A percentile compares a stretch with the other conserved stretches of the same genome.
Conservation (phyloP, 1,139 yeast species). For the Tardiomyces blankii region DNA sequence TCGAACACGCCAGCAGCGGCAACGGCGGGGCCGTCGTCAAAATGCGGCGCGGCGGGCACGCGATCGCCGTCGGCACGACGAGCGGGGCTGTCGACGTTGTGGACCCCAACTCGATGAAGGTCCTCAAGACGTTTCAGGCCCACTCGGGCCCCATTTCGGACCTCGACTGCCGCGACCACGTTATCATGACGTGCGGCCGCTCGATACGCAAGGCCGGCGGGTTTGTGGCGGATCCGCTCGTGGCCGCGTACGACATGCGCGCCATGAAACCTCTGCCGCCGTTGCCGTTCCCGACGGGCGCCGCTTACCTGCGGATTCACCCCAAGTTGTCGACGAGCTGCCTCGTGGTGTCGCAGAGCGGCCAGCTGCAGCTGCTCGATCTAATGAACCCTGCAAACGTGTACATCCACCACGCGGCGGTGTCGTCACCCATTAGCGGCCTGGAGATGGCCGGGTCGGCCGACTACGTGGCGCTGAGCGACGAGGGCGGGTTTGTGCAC, state of each 20-base stretch:
- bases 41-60: slow-evolving; percentile 11
- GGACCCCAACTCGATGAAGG: slow-evolving; percentile 17
- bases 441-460: slow-evolving; percentile 72
- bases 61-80: slow-evolving; percentile 52
- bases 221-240: slow-evolving; percentile 63
- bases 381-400: slow-evolving; percentile 64
- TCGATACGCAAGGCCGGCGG: slow-evolving; percentile 43
- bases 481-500: slow-evolving; percentile 52
- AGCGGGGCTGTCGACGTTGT: slow-evolving; percentile 56
- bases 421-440: slow-evolving; percentile 37
- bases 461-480: slow-evolving; percentile 62
- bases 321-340: slow-evolving; percentile 79
- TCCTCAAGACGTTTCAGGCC: slow-evolving; percentile 49
- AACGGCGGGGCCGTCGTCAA: slow-evolving; percentile 7
- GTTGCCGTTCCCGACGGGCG: slow-evolving; percentile 83
- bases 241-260: slow-evolving; percentile 71
- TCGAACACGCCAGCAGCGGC: slow-evolving; percentile 11
- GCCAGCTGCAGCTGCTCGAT: slow-evolving; percentile 81
- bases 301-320: slow-evolving; percentile 72
- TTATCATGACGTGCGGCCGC: slow-evolving; percentile 74
- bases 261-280: slow-evolving; percentile 69
- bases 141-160: slow-evolving; percentile 72
- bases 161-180: slow-evolving; percentile 65
- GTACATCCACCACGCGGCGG: slow-evolving; percentile 26
- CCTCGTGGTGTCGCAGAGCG: slow-evolving; percentile 60